These are phyloP conservation scores for Hericium alpestre DNA, from an alignment of 768 basidiomycete species.

Conservation along the genomic window DNA sequence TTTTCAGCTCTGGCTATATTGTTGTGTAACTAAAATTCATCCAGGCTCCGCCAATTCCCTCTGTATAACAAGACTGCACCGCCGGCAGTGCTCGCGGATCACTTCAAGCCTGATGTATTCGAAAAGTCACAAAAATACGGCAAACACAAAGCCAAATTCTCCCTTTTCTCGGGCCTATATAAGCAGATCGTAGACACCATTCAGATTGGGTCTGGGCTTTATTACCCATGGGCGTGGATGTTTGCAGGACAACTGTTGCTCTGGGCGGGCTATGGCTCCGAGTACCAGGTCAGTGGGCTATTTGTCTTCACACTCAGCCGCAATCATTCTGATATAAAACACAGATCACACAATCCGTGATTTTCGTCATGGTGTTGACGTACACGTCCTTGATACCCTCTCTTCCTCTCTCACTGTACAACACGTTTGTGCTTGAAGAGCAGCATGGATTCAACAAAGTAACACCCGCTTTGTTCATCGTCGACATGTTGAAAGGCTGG, in stretches of 20 bases:
- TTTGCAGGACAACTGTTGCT: slow-evolving; percentile 43
- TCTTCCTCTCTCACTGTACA: slow-evolving; percentile 71
- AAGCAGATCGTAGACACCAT: slow-evolving; percentile 61
- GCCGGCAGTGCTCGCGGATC: slow-evolving; percentile 54
- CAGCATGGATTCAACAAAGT: slow-evolving; percentile 97
- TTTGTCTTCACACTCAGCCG: not conserved
- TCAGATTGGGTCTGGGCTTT: slow-evolving; percentile 56
- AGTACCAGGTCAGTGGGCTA: slow-evolving; percentile 54
- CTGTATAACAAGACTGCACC: slow-evolving; percentile 69
- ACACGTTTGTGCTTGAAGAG: slow-evolving; percentile 90
- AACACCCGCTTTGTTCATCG: slow-evolving; percentile 61
- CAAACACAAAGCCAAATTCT: slow-evolving; percentile 79
- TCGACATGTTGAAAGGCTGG: slow-evolving; percentile 78
- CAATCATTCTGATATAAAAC: not conserved
- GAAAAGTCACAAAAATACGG: slow-evolving; percentile 89
- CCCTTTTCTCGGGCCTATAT: slow-evolving; percentile 61
- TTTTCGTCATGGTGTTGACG: slow-evolving; percentile 60
- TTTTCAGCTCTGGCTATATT: not conserved
- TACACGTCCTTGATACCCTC: slow-evolving; percentile 55
- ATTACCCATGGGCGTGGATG: slow-evolving; percentile 78
- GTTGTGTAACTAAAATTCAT: too few species aligned
- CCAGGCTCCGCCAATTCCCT: slow-evolving; percentile 70
- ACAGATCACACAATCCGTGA: slow-evolving; percentile 78
- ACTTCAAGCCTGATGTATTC: slow-evolving; percentile 65
- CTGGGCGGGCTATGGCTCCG: slow-evolving; percentile 49